phyloP scores from a whole-genome alignment of 352 stramenopile genomes.

The Phytophthora nicotianae region DNA sequence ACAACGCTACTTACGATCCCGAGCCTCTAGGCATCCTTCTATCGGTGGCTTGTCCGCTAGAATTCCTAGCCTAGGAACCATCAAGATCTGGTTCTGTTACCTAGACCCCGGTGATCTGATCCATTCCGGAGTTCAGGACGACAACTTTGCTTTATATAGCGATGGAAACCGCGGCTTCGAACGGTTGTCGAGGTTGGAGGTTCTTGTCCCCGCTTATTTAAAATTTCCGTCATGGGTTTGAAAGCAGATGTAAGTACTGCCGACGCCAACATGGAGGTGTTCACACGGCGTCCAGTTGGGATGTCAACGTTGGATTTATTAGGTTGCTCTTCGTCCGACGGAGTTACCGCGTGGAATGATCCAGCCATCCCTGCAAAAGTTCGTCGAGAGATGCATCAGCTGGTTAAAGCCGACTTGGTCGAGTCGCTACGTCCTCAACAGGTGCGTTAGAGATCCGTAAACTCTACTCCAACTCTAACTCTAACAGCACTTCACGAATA shows the following conservation, averaged over 20 bases:
- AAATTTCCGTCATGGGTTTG: neutral
- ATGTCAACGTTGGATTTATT: constrained; percentile 73
- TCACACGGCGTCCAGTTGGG: constrained; percentile 28
- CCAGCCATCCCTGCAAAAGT: constrained; percentile 29
- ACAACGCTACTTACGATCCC: neutral
- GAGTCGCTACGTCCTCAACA: constrained; percentile 13
- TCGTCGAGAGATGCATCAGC: constrained; percentile 54
- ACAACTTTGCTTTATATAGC: constrained; percentile 28
- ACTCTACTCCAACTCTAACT: neutral
- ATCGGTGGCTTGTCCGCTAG: neutral
- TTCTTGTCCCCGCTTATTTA: constrained; percentile 3
- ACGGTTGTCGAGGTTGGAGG: too few species aligned
- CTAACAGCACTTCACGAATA: constrained; percentile 8
- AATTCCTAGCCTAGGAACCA: too few species aligned
- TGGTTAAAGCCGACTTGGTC: constrained; percentile 25
- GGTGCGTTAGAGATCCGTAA: constrained; percentile 2
- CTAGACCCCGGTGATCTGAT: constrained; percentile 13
- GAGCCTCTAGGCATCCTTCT: neutral
- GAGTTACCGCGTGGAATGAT: constrained; percentile 5
- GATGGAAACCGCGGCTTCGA: neutral
- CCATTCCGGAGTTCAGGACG: neutral
- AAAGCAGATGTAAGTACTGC: neutral
- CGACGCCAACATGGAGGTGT: constrained; percentile 28
- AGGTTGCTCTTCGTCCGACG: constrained; percentile 34
- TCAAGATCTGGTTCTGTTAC: neutral